Percentiles rank a stretch among this genome's conserved stretches.
phyloP scores from a whole-genome alignment of 73 alveolate species.

The Paramecium primaurelia region DNA sequence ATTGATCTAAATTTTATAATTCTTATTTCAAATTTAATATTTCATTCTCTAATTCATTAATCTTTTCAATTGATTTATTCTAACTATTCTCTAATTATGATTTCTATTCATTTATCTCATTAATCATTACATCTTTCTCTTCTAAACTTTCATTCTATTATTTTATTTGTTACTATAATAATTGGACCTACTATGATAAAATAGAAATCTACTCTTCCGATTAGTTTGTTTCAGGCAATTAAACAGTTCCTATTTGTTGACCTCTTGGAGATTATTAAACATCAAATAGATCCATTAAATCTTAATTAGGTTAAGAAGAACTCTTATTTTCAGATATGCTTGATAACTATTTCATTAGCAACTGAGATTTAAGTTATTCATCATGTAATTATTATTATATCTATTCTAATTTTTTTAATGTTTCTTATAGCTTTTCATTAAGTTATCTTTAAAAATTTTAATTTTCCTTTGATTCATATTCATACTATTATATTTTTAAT shows the following conservation, averaged over 20 bases:
- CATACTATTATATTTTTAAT: neutral
- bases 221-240: neutral
- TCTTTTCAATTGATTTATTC: neutral
- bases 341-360: neutral
- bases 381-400: neutral
- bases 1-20: neutral
- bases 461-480: neutral
- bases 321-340: slow-evolving; percentile 1
- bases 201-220: neutral
- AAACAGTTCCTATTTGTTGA: neutral
- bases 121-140: neutral
- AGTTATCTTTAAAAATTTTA: neutral
- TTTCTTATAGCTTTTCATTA: neutral
- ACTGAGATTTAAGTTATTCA: neutral
- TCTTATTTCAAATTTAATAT: neutral
- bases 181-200: neutral
- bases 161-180: neutral
- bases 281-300: neutral
- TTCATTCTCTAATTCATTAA: neutral
- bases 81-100: neutral
- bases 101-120: neutral
- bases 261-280: neutral
- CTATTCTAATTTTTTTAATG: neutral
- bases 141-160: neutral
- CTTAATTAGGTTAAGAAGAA: neutral